Base-by-base conservation (phyloP, 2,329 filamentous ascomycete species). In the Rhytidhysteron rufulum region DNA sequence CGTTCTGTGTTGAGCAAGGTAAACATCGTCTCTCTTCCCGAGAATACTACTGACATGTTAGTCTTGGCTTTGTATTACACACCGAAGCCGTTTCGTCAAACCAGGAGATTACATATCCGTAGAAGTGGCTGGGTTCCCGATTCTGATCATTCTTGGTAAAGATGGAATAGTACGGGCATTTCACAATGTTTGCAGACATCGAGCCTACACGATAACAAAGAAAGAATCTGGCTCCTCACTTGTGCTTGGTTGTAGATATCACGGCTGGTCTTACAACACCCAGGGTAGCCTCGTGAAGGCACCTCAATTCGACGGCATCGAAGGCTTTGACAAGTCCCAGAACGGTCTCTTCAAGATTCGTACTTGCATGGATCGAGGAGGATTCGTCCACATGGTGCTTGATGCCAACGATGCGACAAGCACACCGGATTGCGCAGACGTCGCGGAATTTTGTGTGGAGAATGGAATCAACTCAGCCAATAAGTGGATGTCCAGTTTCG, bases 1-100 rank as follows among this genome's bases (percentile, higher is more conserved):
- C 67, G 74, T 22, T 70, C 71, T 1, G 66, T 77, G 20, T 74
- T 76, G 53, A 70, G 67, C 48, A 72, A 72, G 54, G 70, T 68
- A 60, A 33, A 31, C 15, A 24, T 22, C 17, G 16, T 10, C 8
- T 17, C 13, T 40, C 17, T 15, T 5, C 8, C 16, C 30, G 24
- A 3, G 16, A 25, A 19, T 15, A 5, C 20, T 35, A 40, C 34
- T 48, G 25, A 51, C 34, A 16, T 15, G 13, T 6, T 24, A 66
- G 53, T 58, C 52, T 39, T 71, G 68, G 68, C 47, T 69, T 11
- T 59, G 62, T 16, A 44, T 67, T 10, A 57, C 57, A 16, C 68
- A 71, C 42, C 41, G 40, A 1, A 48, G 56, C 19, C 60, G 63
- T 11, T 66, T 70, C 33, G 37, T 22, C 10, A 60, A 62, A 16